Conservation (phyloP, 2,329 filamentous ascomycete species). For the Colletotrichum melonis region DNA sequence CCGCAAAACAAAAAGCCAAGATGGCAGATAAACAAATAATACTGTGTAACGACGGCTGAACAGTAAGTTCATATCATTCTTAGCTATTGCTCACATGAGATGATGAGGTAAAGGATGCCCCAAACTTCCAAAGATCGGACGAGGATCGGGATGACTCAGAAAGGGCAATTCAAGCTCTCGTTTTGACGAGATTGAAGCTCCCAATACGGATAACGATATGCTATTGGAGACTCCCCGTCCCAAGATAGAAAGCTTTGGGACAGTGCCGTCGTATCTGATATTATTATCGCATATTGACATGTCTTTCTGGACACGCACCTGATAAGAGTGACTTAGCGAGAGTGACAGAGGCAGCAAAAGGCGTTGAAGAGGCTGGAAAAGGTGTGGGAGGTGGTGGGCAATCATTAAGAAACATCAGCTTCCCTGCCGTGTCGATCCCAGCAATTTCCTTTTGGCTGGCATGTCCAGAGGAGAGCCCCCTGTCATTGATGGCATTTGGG, state of each 20-base stretch:
- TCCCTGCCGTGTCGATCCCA: slow-evolving; percentile 31
- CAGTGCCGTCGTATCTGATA: slow-evolving; percentile 2
- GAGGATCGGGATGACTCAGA: no score
- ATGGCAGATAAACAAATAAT: slow-evolving; percentile 19
- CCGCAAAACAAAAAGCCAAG: neutral
- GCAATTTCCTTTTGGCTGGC: slow-evolving; percentile 25
- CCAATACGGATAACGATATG: neutral
- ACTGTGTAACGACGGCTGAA: neutral
- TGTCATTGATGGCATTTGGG: slow-evolving; percentile 23
- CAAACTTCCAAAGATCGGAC: no score
- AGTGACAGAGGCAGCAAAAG: slow-evolving; percentile 15
- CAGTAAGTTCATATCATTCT: neutral
- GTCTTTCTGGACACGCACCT: neutral
- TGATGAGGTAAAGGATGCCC: no score
- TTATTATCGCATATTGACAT: neutral
- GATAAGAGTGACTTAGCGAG: neutral
- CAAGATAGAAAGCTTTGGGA: neutral
- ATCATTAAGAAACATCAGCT: slow-evolving; percentile 31
- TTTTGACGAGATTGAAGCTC: no score
- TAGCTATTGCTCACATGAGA: neutral
- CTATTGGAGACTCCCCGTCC: neutral
- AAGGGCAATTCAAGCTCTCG: no score
- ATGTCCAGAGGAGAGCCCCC: neutral
- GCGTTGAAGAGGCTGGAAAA: slow-evolving; percentile 23
- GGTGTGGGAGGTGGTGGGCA: slow-evolving; percentile 19